Conservation (phyloP, 176 grass and related monocot species). For the Miscanthus lutarioriparius region DNA sequence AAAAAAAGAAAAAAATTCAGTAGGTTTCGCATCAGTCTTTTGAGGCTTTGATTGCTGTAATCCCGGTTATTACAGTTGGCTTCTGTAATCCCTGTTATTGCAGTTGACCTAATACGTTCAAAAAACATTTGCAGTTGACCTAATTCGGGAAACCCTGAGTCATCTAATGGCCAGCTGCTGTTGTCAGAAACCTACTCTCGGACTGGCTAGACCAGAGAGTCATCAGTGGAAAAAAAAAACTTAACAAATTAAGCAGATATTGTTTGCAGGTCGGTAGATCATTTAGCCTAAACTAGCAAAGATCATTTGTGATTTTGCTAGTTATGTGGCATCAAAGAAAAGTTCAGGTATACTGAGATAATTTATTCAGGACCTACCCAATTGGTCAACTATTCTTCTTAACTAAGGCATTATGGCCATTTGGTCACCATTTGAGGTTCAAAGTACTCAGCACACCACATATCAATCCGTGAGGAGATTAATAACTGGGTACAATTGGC, state of each 20-base stretch:
- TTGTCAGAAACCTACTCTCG: constrained; percentile 18
- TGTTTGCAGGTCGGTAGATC: constrained; percentile 2
- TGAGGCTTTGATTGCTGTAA: neutral
- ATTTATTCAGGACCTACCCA: neutral
- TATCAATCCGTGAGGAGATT: neutral
- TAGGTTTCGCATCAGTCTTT: neutral
- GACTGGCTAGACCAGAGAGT: neutral
- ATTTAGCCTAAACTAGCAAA: neutral
- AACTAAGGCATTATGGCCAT: neutral
- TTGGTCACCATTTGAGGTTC: neutral
- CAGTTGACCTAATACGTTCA: neutral
- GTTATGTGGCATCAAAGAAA: neutral
- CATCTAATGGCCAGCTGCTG: neutral
- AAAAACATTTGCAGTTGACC: neutral
- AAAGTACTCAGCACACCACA: neutral
- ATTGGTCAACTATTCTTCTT: neutral
- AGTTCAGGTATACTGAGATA: neutral
- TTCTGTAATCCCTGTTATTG: neutral
- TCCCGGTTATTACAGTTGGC: neutral
- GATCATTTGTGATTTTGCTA: constrained; percentile 2
- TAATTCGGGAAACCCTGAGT: neutral
- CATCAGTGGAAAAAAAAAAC: neutral
- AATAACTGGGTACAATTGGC: neutral
- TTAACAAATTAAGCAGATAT: neutral
- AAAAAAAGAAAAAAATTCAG: too few species aligned